These are phyloP conservation scores for Cercospora beticola DNA, from an alignment of 2,329 filamentous ascomycete genomes.

Conservation along the genomic window DNA sequence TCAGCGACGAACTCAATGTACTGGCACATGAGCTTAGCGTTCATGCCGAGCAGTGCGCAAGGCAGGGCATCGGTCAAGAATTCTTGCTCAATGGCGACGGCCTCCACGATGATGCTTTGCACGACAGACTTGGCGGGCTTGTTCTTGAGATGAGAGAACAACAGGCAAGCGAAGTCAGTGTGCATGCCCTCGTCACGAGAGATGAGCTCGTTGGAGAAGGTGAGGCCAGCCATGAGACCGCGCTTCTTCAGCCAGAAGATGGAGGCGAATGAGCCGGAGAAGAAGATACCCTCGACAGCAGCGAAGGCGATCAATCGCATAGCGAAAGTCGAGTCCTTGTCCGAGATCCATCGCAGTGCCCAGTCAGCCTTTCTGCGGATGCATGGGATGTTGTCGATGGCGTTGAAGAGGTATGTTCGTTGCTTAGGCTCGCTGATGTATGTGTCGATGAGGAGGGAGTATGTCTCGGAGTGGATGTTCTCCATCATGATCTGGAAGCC, in stretches of 20 bases:
- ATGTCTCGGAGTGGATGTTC: conserved; percentile 99
- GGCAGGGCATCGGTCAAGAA: conserved; percentile 96
- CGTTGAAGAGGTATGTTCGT: conserved; percentile 92
- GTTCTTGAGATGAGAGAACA: conserved; percentile 96
- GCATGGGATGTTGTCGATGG: conserved; percentile 97
- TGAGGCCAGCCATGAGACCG: conserved; percentile 95
- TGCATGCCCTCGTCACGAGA: conserved; percentile 99
- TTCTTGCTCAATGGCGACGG: conserved; percentile 92
- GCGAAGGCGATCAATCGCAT: conserved; percentile 95
- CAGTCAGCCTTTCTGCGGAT: conserved; percentile 99
- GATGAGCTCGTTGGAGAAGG: conserved; percentile 99
- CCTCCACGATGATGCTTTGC: conserved; percentile 86
- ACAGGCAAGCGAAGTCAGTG: conserved; percentile 96
- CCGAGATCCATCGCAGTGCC: conserved; percentile 92
- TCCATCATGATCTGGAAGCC: conserved; percentile 99
- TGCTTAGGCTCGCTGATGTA: conserved; percentile 98
- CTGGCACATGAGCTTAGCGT: conserved; percentile 95
- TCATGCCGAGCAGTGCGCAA: conserved; percentile 94
- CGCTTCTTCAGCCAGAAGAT: conserved; percentile 99
- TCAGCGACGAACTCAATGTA: conserved; percentile 99
- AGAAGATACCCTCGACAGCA: conserved; percentile 99
- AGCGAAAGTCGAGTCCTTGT: conserved; percentile 90
- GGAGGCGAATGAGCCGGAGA: conserved; percentile 95
- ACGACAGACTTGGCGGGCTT: conserved; percentile 81
- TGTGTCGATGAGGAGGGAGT: conserved; percentile 97